Percentiles rank a stretch among this genome's conserved stretches.
phyloP scores from a whole-genome alignment of 768 basidiomycete species.

The Cystobasidium onofrii region DNA sequence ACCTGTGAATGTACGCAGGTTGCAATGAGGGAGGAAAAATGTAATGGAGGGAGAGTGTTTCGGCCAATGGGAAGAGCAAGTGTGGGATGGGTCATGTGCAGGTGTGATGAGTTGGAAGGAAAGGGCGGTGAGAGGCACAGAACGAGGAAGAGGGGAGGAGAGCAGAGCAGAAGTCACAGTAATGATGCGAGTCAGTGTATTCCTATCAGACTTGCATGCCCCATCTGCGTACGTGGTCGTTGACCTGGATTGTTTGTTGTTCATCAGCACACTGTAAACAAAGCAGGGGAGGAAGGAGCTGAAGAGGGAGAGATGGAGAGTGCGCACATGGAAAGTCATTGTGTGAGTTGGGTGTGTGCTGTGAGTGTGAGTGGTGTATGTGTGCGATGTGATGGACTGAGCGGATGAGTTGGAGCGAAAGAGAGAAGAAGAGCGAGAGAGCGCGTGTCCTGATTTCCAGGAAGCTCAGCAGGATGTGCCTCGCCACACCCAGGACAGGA shows the following conservation, averaged over 20 bases:
- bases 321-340: not conserved
- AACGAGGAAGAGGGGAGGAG: not conserved
- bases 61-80: too few relatives aligned
- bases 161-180: too few relatives aligned
- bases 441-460: too few relatives aligned
- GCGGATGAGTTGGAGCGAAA: conserved; percentile 1
- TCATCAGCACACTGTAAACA: too few relatives aligned
- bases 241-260: not conserved
- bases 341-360: not conserved
- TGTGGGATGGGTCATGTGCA: too few relatives aligned
- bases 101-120: not conserved
- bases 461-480: too few relatives aligned
- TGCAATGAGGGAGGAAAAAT: too few relatives aligned
- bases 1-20: too few relatives aligned
- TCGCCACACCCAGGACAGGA: not conserved
- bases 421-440: not conserved
- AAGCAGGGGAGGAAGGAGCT: not conserved
- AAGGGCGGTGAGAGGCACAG: not conserved
- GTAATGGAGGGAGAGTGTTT: too few relatives aligned
- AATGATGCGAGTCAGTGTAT: too few relatives aligned
- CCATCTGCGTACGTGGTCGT: not conserved
- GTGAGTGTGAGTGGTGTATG: not conserved
- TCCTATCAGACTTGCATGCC: too few relatives aligned
- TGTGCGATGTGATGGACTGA: not conserved
- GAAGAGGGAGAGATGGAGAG: not conserved